These are phyloP conservation scores for Epicoccum sorghinum DNA, from an alignment of 2,329 filamentous ascomycete genomes.

Conservation along the genomic window DNA sequence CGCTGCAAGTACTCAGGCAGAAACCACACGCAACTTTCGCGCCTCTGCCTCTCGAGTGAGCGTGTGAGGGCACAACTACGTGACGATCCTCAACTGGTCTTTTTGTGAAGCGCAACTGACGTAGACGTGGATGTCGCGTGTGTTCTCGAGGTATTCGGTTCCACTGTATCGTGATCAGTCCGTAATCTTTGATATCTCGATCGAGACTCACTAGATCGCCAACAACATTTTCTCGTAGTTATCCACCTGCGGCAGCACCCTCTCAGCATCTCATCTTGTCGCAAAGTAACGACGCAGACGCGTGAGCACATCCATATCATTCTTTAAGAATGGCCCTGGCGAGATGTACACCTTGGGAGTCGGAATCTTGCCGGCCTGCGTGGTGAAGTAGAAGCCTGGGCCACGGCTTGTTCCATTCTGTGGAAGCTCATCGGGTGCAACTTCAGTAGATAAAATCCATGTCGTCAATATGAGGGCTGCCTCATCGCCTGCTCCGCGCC, in stretches of 20 bases:
- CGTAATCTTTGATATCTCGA: background rate
- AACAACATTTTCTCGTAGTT: slow-evolving; percentile 14
- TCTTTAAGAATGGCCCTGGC: slow-evolving; percentile 14
- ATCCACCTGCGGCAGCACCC: slow-evolving; percentile 16
- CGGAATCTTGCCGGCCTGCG: slow-evolving; percentile 15
- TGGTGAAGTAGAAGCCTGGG: slow-evolving; percentile 19
- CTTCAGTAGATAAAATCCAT: slow-evolving; percentile 9
- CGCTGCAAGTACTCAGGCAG: too few species aligned
- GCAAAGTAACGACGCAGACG: slow-evolving; percentile 14
- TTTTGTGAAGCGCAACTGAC: slow-evolving; percentile 16
- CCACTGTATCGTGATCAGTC: slow-evolving; percentile 2
- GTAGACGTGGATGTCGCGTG: slow-evolving; percentile 14
- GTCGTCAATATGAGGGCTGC: too few species aligned
- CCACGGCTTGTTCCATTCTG: slow-evolving; percentile 9
- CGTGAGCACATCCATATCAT: slow-evolving; percentile 11
- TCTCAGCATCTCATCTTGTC: slow-evolving; percentile 8
- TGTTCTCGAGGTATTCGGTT: slow-evolving; percentile 4
- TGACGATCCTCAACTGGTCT: slow-evolving; percentile 14
- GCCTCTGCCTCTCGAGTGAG: slow-evolving; percentile 9
- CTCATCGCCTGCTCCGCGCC: too few species aligned
- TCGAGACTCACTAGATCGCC: slow-evolving; percentile 4
- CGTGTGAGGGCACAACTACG: slow-evolving; percentile 14
- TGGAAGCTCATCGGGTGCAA: slow-evolving; percentile 8
- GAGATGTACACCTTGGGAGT: slow-evolving; percentile 19
- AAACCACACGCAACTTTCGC: background rate